Conservation (phyloP, 2,329 filamentous ascomycete genomes). For the Pyrenophora tritici-repentis region DNA sequence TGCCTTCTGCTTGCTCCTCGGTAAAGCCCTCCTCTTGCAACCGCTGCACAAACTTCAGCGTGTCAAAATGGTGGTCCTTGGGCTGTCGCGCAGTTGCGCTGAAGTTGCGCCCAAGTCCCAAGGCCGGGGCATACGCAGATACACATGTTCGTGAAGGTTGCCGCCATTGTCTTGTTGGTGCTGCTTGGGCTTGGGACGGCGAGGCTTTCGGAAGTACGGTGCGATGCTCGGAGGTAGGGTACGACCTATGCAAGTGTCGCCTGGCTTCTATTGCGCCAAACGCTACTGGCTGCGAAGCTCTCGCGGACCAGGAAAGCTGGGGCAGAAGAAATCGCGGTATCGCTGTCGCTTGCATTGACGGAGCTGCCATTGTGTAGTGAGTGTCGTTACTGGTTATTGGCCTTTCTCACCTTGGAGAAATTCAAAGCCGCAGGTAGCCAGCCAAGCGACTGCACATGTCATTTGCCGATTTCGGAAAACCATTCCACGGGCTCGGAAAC, state of each 20-base stretch:
- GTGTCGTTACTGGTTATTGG: conserved; percentile 8
- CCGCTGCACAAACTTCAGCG: conserved; percentile 92
- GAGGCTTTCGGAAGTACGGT: conserved; percentile 11
- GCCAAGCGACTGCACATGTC: conserved; percentile 25
- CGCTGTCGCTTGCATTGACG: conserved; percentile 29
- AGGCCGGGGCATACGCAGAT: conserved; percentile 6
- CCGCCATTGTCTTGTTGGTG: conserved; percentile 8
- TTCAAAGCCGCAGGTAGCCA: conserved; percentile 17
- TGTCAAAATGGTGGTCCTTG: conserved; percentile 96
- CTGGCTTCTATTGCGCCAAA: conserved; percentile 20
- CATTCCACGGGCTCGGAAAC: conserved; percentile 12
- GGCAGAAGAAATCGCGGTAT: conserved; percentile 49
- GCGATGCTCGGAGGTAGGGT: conserved; percentile 20
- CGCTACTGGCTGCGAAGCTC: conserved; percentile 27
- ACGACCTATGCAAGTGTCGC: conserved; percentile 16
- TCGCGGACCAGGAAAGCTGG: conserved; percentile 42
- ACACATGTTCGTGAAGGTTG: conserved; percentile 7
- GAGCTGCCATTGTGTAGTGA: conserved; percentile 35
- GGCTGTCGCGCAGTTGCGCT: conserved; percentile 66
- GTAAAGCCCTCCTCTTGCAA: conserved; percentile 91
- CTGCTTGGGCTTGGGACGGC: conserved; percentile 5
- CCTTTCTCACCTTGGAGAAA: conserved; percentile 11
- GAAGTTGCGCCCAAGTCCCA: conserved; percentile 55
- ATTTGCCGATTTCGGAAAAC: conserved; percentile 29
- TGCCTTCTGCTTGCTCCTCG: conserved; percentile 92